These are phyloP conservation scores for Mortierella sp. DNA, from an alignment of 371 early-diverging fungal species.

Conservation along the genomic window DNA sequence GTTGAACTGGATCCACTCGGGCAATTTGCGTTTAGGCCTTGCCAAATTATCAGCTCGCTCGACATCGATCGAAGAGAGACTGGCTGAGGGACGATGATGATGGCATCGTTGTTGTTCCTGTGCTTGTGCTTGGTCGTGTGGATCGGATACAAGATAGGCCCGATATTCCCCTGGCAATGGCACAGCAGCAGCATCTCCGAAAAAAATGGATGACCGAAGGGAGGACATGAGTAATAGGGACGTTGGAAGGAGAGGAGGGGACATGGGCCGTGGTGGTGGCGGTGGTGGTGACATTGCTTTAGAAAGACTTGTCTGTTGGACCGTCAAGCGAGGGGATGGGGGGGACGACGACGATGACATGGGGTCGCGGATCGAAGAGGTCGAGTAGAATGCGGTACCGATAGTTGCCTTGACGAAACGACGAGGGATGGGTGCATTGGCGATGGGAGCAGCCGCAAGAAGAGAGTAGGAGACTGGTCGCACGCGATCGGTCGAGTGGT, in stretches of 20 bases:
- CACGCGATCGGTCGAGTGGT: conserved; percentile 10
- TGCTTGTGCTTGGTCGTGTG: background rate
- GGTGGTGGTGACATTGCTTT: background rate
- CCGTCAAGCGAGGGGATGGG: background rate
- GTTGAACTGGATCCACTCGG: conserved; percentile 39
- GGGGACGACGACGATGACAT: background rate
- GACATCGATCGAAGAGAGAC: conserved; percentile 6
- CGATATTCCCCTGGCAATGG: conserved; percentile 5
- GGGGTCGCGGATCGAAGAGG: conserved; percentile 3
- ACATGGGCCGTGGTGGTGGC: background rate
- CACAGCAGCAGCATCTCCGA: background rate
- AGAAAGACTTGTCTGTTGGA: background rate
- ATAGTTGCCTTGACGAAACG: conserved; percentile 29
- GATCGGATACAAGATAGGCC: conserved; percentile 29
- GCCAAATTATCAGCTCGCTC: background rate
- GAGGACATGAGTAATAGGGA: background rate
- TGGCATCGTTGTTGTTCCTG: background rate
- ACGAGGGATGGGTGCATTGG: background rate
- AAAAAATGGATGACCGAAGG: background rate
- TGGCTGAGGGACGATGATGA: conserved; percentile 8
- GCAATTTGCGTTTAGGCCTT: conserved; percentile 11
- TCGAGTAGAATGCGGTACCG: conserved; percentile 29
- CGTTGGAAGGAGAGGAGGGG: conserved; percentile 7
- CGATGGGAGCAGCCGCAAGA: background rate
- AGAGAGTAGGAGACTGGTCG: conserved; percentile 17